Base-by-base conservation (phyloP, 2,329 filamentous ascomycete genomes). In the Trichoderma asperellum region DNA sequence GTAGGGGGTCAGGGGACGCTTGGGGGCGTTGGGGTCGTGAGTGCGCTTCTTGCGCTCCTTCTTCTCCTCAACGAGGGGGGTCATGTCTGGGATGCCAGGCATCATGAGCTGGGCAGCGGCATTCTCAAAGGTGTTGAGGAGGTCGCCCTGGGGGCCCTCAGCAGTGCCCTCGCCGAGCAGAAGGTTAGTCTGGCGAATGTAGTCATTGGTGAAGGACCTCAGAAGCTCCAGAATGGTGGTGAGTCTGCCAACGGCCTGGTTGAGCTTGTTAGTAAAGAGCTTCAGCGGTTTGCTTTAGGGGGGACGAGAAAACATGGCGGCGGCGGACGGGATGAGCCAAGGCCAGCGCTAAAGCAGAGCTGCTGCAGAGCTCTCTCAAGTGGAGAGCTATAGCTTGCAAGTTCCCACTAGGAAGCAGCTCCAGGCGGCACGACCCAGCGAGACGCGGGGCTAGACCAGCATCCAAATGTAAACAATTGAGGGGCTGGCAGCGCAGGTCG, bases 1-100 rank as follows among this genome's bases (percentile, higher is more conserved):
- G 84, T 96, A 97, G 2, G 95, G 94, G 6, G 95, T 98, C 77
- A 97, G 81, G 10, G 95, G 94, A 62, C 94, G 90, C 88, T 97
- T 98, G 70, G 95, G 95, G 7, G 94, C 94, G 80, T 97, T 97
- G 74, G 94, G 94, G 79, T 98, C 95, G 77, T 92, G 90, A 53
- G 89, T 89, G 71, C 90, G 88, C 85, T 94, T 94, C 87, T 96
- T 95, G 81, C 92, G 91, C 86, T 96, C 94, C 86, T 94, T 94
- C 87, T 93, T 92, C 79, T 89, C 88, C 76, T 89, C 87, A 11
- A 83, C 86, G 1, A 81, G 82, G 29, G 85, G 84, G 14, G 79
- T 80, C 35, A 78, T 74, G 65, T 81, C 75, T 53, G 79, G 73
- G 63, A 79, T 72, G 24, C 37, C 37, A 7, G 83, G 77, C 63